A percentile compares a stretch with the other conserved stretches of the same genome.
These are phyloP conservation scores for Globisporangium recalcitrans DNA, from an alignment of 352 stramenopile genomes.

Conservation along the genomic window DNA sequence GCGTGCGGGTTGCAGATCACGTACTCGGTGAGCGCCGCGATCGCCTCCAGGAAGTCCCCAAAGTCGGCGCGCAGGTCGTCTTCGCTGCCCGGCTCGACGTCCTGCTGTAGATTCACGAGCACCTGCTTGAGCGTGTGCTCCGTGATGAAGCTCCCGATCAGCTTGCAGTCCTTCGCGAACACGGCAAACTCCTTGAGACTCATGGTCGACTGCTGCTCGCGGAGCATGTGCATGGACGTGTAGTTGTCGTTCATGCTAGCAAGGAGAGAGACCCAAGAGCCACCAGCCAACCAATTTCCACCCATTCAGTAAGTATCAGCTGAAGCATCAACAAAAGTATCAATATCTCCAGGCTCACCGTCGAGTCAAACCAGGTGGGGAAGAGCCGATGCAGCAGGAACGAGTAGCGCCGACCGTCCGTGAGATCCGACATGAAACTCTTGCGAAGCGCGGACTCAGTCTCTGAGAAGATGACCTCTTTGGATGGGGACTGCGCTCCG, in stretches of 20 bases:
- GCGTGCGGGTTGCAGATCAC: slow-evolving; percentile 80
- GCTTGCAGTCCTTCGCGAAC: slow-evolving; percentile 68
- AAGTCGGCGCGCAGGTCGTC: slow-evolving; percentile 55
- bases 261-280: not conserved
- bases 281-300: not conserved
- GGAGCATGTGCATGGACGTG: slow-evolving; percentile 65
- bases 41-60: slow-evolving; percentile 60
- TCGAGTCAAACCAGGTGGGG: slow-evolving; percentile 60
- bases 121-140: slow-evolving; percentile 78
- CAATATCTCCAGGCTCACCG: slow-evolving; percentile 23
- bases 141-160: slow-evolving; percentile 69
- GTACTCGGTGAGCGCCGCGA: slow-evolving; percentile 71
- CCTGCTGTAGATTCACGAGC: slow-evolving; percentile 64
- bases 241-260: no score
- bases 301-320: not conserved
- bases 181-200: slow-evolving; percentile 51
- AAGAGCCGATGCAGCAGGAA: slow-evolving; percentile 73
- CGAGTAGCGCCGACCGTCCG: slow-evolving; percentile 56
- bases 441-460: slow-evolving; percentile 23
- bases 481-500: not conserved
- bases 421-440: slow-evolving; percentile 73
- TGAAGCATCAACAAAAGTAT: not conserved
- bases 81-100: slow-evolving; percentile 31
- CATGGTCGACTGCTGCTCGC: slow-evolving; percentile 74
- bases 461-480: not conserved